Evolutionary conservation across 208 protist species (phyloP).

Genomic region (Acanthamoeba polyphaga): DNA sequence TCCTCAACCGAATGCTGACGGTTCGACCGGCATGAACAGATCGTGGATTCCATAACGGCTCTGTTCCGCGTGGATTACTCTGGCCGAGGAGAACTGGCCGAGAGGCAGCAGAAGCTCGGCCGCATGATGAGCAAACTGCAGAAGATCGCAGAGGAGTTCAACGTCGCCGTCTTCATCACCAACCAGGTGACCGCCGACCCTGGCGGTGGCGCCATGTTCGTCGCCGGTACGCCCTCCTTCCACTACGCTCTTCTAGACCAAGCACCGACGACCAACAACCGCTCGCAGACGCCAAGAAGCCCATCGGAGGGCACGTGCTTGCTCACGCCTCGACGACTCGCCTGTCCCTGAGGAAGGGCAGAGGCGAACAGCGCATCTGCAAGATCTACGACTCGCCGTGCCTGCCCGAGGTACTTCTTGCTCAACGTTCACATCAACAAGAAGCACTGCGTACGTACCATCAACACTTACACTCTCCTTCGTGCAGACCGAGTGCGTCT

Average conservation of each 20-base stretch:
- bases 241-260: background rate
- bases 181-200: slow-evolving; percentile 91
- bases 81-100: slow-evolving; percentile 97
- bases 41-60: slow-evolving; percentile 99
- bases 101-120: slow-evolving; percentile 92
- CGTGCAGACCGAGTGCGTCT: slow-evolving; percentile 84
- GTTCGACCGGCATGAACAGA: slow-evolving; percentile 12
- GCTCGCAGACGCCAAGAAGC: slow-evolving; percentile 92
- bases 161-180: slow-evolving; percentile 92
- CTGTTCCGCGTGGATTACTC: slow-evolving; percentile 98
- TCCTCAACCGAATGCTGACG: background rate
- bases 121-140: slow-evolving; percentile 93
- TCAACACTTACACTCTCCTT: background rate
- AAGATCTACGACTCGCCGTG: slow-evolving; percentile 99
- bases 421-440: slow-evolving; percentile 80
- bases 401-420: slow-evolving; percentile 94
- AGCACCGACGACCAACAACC: background rate
- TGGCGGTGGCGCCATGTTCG: slow-evolving; percentile 89
- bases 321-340: slow-evolving; percentile 98
- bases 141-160: slow-evolving; percentile 96
- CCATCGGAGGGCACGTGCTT: slow-evolving; percentile 95
- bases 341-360: slow-evolving; percentile 89
- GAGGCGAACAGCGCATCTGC: slow-evolving; percentile 97
- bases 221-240: slow-evolving; percentile 18
- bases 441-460: too few species aligned